A percentile compares a stretch with the other conserved stretches of the same genome.
These are phyloP conservation scores for Coelastrella sp. DNA, from an alignment of 139 green algal species.

Conservation along the genomic window DNA sequence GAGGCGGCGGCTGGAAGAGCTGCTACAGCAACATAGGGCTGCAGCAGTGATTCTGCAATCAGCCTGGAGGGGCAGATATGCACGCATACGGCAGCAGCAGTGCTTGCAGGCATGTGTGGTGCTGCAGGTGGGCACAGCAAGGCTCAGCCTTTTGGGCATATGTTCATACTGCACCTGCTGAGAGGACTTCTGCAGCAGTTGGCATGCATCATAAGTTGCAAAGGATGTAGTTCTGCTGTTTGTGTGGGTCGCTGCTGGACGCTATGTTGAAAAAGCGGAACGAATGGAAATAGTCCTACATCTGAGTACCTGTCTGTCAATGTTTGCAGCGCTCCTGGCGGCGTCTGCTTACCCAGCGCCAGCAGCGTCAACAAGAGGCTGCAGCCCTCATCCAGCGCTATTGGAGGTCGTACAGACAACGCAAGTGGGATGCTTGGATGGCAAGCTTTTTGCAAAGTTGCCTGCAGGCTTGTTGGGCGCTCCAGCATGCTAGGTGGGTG, in stretches of 20 bases:
- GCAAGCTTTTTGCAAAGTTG: not conserved
- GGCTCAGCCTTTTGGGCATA: too few relatives aligned
- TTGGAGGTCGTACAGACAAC: conserved; percentile 46
- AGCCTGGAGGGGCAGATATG: conserved; percentile 54
- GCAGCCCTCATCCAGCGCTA: conserved; percentile 55
- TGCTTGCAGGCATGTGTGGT: not conserved
- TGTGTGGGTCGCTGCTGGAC: too few relatives aligned
- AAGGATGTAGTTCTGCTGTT: too few relatives aligned
- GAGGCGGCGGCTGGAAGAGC: not conserved
- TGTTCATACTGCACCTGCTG: not conserved
- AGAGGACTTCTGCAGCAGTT: not conserved
- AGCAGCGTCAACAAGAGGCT: conserved; percentile 46
- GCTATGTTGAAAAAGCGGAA: too few relatives aligned
- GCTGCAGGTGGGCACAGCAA: conserved; percentile 43
- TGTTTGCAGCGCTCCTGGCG: conserved; percentile 15
- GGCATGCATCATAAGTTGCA: not conserved
- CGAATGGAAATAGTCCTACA: not conserved
- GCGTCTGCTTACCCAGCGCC: not conserved
- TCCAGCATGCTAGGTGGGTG: conserved; percentile 39
- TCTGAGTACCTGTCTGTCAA: not conserved
- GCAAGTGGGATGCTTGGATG: conserved; percentile 21
- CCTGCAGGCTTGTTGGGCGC: not conserved
- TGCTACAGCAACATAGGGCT: not conserved
- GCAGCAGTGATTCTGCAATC: conserved; percentile 54
- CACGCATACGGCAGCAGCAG: conserved; percentile 35